Evolutionary conservation across 148 eudicot genomes (phyloP).

Genomic region (Silene latifolia): DNA sequence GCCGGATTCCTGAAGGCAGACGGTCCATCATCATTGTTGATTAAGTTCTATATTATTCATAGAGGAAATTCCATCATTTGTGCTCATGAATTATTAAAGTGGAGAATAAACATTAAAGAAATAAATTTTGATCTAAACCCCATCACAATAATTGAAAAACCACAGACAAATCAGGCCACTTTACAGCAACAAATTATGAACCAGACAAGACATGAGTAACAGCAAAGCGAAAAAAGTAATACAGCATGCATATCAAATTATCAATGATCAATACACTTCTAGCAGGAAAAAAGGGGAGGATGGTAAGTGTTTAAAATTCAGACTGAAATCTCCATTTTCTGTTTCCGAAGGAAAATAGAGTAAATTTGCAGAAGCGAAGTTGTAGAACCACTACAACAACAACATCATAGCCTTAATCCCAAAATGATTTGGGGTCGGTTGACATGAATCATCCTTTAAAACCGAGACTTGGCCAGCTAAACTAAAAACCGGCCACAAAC

Average conservation of each 20-base stretch:
- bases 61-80: slow-evolving; percentile 22
- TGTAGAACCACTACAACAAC: slow-evolving; percentile 1
- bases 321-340: slow-evolving; percentile 11
- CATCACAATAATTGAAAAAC: slow-evolving; percentile 30
- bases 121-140: slow-evolving; percentile 24
- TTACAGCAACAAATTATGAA: slow-evolving; percentile 36
- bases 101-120: slow-evolving; percentile 22
- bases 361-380: neutral
- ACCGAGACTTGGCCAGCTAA: no score
- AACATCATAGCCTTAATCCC: no score
- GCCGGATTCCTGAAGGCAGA: slow-evolving; percentile 18
- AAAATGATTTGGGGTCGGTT: no score
- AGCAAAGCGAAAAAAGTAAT: slow-evolving; percentile 17
- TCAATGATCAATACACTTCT: neutral
- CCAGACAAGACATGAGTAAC: slow-evolving; percentile 35
- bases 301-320: neutral
- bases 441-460: no score
- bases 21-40: slow-evolving; percentile 21
- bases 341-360: neutral
- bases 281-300: neutral
- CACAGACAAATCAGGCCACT: slow-evolving; percentile 29
- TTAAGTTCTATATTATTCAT: slow-evolving; percentile 11
- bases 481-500: neutral
- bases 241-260: neutral
- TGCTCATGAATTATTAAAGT: slow-evolving; percentile 24